Evolutionary conservation across 257 asterid species (phyloP), one percentile per base, ranked within the genome.

Genomic region (Scutellaria barbata): DNA sequence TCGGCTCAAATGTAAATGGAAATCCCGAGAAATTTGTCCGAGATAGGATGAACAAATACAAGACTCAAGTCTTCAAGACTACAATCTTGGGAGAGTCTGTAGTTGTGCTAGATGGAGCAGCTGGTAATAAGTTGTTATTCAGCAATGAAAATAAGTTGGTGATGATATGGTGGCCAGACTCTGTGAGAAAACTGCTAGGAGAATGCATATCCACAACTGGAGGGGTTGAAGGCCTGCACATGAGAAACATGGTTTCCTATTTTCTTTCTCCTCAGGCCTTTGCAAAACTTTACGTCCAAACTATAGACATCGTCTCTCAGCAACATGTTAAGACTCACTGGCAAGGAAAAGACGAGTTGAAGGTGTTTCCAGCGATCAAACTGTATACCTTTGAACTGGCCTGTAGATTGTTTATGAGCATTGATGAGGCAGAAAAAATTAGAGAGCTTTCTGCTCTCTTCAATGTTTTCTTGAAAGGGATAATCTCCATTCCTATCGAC

Each of bases 381-480:
- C 17, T 76, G 25, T 88, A 86, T 81, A 88, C 96, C 1, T 88
- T 89, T 22, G 90, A 85, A 33, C 77, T 90, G 8, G 96, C 90
- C 0, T 92, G 98, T 41, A 86, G 88, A 17, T 75, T 90, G 5
- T 90, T 92, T 66, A 77, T 88, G 90, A 88, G 94, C 84, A 80
- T 89, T 6, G 96, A 89, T 65, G 92, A 92, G 11, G 66, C 74
- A n/a, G 64, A 56, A 7, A 76, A 77, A 10, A 84, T 90, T 5
- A 20, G 78, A 11, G 75, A 80, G 76, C 89, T 92, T 39, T 86
- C 87, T 3, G 14, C 63, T 40, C 76, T 86, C 22, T 89, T 89
- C 83, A 82, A 81, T 18, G n/a, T 82, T 46, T 86, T 92, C 81
- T 54, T 85, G 70, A 84, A 79, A 48, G 98, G 96, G 12, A 50